phyloP scores from a whole-genome alignment of 495 filamentous ascomycete species.

The Coniosporium apollinis region DNA sequence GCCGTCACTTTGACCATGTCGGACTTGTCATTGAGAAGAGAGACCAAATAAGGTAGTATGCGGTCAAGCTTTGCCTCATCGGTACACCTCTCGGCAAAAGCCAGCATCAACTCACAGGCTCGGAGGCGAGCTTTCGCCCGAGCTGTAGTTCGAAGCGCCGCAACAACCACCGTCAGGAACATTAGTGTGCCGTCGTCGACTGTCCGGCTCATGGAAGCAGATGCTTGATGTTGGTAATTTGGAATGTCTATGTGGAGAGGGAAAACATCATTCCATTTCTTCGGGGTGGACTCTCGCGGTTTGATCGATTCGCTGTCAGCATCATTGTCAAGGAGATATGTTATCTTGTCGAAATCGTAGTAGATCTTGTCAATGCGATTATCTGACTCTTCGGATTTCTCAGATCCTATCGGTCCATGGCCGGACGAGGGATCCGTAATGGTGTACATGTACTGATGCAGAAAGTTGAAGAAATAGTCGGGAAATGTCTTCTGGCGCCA shows the following conservation, averaged over 20 bases:
- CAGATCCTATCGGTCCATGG: slow-evolving; percentile 40
- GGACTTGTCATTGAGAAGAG: slow-evolving; percentile 59
- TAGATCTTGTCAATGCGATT: slow-evolving; percentile 86
- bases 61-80: slow-evolving; percentile 96
- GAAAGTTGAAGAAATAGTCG: slow-evolving; percentile 88
- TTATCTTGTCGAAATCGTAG: slow-evolving; percentile 93
- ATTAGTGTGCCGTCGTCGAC: slow-evolving; percentile 83
- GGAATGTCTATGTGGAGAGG: slow-evolving; percentile 85
- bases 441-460: slow-evolving; percentile 92
- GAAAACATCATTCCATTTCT: slow-evolving; percentile 30
- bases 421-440: slow-evolving; percentile 88
- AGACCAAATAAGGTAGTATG: slow-evolving; percentile 76
- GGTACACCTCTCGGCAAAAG: slow-evolving; percentile 78
- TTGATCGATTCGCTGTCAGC: slow-evolving; percentile 20
- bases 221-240: slow-evolving; percentile 51
- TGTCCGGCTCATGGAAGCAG: slow-evolving; percentile 23
- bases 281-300: slow-evolving; percentile 9
- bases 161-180: slow-evolving; percentile 73
- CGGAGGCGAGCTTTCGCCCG: slow-evolving; percentile 72
- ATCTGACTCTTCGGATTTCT: slow-evolving; percentile 67
- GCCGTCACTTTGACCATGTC: slow-evolving; percentile 74
- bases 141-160: slow-evolving; percentile 76
- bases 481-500: slow-evolving; percentile 88
- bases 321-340: slow-evolving; percentile 71
- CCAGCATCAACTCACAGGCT: slow-evolving; percentile 83